Evolutionary conservation across 148 eudicot genomes (phyloP).

Genomic region (Pharnaceum exiguum): DNA sequence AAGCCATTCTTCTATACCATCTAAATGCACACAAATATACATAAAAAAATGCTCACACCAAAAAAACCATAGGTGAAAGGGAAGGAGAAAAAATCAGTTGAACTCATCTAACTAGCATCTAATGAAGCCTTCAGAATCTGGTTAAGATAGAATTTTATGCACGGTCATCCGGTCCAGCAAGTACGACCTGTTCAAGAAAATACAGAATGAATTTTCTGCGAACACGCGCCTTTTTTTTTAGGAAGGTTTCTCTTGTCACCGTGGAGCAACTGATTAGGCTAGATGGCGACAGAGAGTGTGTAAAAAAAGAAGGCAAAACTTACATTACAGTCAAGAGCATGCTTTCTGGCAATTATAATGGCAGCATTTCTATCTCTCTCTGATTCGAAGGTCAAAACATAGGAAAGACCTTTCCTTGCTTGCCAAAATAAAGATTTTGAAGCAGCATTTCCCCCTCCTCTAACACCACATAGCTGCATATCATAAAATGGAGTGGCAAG

Average conservation of each 20-base stretch:
- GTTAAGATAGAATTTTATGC: slow-evolving; percentile 42
- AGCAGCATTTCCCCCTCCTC: slow-evolving; percentile 92
- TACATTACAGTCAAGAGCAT: slow-evolving; percentile 81
- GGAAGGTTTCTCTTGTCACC: too few relatives aligned
- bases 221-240: not conserved
- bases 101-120: slow-evolving; percentile 27
- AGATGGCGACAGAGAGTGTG: not conserved
- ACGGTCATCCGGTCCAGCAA: slow-evolving; percentile 71
- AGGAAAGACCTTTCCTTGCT: slow-evolving; percentile 76
- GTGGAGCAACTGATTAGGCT: too few relatives aligned
- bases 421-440: slow-evolving; percentile 92
- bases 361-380: slow-evolving; percentile 81
- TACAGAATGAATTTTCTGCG: not conserved
- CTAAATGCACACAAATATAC: slow-evolving; percentile 39
- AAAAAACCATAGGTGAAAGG: slow-evolving; percentile 24
- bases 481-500: not conserved
- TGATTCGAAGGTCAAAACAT: slow-evolving; percentile 65
- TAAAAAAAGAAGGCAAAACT: slow-evolving; percentile 18
- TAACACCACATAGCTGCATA: slow-evolving; percentile 75
- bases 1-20: slow-evolving; percentile 24
- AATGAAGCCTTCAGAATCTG: slow-evolving; percentile 9
- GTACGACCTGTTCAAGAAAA: slow-evolving; percentile 49
- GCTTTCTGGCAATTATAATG: slow-evolving; percentile 64
- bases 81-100: slow-evolving; percentile 26
- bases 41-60: slow-evolving; percentile 33